phyloP scores from a whole-genome alignment of 2,329 filamentous ascomycete species.

The Xylariaceae sp. region DNA sequence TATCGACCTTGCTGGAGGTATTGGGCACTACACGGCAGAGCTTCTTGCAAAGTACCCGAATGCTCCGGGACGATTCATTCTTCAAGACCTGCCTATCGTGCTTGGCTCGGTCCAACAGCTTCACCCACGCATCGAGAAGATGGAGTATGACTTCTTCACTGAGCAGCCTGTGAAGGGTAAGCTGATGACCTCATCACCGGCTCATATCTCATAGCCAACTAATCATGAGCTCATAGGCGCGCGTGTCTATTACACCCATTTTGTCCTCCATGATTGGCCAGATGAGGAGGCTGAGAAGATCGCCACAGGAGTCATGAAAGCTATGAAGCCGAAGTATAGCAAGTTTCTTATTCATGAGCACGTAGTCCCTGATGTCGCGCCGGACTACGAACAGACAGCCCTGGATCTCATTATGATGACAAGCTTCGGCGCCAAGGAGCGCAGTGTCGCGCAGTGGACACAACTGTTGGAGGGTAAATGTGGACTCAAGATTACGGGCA shows the following conservation, averaged over 20 bases:
- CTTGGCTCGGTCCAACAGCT: constrained; percentile 19
- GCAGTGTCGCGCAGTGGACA: constrained; percentile 7
- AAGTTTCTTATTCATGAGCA: constrained; percentile 23
- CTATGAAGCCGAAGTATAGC: constrained; percentile 27
- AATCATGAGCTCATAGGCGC: constrained; percentile 14
- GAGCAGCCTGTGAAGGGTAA: constrained; percentile 9
- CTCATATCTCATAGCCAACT: too few species aligned
- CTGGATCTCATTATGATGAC: constrained; percentile 14
- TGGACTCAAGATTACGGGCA: constrained; percentile 10
- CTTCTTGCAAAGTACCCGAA: constrained; percentile 21
- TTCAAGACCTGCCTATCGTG: constrained; percentile 18
- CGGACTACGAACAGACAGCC: constrained; percentile 10
- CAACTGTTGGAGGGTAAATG: constrained; percentile 7
- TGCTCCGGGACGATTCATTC: constrained; percentile 17
- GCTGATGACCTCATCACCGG: background rate
- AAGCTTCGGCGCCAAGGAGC: constrained; percentile 7
- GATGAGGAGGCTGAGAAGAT: constrained; percentile 14
- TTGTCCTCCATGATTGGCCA: constrained; percentile 22
- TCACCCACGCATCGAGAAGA: constrained; percentile 11
- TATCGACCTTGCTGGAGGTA: constrained; percentile 34
- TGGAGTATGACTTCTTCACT: constrained; percentile 26
- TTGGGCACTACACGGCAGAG: constrained; percentile 34
- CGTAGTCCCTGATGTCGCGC: constrained; percentile 7
- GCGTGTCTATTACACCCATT: constrained; percentile 21
- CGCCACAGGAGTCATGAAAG: constrained; percentile 9